Percentiles rank a stretch among this genome's conserved stretches.
phyloP scores from a whole-genome alignment of 2,329 filamentous ascomycete species.

The Pseudocercospora fijiensis region DNA sequence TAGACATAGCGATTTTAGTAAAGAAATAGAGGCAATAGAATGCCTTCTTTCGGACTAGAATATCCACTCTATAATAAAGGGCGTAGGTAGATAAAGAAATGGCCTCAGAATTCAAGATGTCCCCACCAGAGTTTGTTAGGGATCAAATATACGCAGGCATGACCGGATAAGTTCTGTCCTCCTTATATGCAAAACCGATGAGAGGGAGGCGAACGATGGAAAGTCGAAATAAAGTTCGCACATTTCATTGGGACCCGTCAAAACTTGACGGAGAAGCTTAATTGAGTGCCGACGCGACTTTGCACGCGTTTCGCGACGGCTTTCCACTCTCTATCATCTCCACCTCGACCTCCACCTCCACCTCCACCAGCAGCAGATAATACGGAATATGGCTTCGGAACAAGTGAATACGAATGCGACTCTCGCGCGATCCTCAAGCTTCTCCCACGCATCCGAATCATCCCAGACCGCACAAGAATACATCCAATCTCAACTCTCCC shows the following conservation, averaged over 20 bases:
- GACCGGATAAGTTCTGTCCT: no score
- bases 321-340: no score
- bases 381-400: slow-evolving; percentile 5
- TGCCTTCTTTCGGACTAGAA: no score
- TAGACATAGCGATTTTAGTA: no score
- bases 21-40: no score
- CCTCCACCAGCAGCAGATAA: background rate
- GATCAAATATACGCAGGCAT: no score
- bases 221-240: background rate
- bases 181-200: no score
- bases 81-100: no score
- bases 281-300: background rate
- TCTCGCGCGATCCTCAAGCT: slow-evolving; percentile 20
- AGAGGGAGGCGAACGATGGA: no score
- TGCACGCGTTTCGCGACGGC: background rate
- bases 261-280: background rate
- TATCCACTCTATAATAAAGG: no score
- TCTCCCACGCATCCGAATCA: slow-evolving; percentile 40
- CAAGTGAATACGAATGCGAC: background rate
- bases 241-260: background rate
- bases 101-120: background rate
- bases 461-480: slow-evolving; percentile 64
- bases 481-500: slow-evolving; percentile 80
- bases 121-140: no score
- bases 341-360: no score